A percentile compares a stretch with the other conserved stretches of the same genome.
Evolutionary conservation across 345 rosid species (phyloP).

Genomic region (Corymbia maculata): DNA sequence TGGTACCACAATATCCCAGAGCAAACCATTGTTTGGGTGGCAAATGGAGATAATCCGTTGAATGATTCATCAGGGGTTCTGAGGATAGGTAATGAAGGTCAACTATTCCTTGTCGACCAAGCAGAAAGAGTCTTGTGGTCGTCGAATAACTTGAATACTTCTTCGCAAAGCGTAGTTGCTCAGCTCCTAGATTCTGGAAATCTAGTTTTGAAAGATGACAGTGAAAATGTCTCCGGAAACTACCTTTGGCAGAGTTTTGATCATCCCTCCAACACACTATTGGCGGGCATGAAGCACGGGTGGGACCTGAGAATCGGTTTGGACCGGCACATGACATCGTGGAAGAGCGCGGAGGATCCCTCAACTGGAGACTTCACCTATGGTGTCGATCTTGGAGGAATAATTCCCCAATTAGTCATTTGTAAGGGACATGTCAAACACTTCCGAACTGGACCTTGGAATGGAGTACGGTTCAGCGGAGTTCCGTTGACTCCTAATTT

Average conservation of each 20-base stretch:
- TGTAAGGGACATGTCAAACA: not conserved
- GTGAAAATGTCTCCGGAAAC: not conserved
- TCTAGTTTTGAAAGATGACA: not conserved
- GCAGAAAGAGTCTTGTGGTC: not conserved
- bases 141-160: not conserved
- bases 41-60: not conserved
- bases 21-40: not conserved
- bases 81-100: not conserved
- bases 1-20: not conserved
- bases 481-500: fast-evolving
- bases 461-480: not conserved
- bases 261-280: not conserved
- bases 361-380: not conserved
- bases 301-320: not conserved
- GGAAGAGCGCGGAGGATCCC: not conserved
- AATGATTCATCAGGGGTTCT: not conserved
- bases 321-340: not conserved
- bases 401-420: not conserved
- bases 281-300: not conserved
- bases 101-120: not conserved
- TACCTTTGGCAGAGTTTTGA: not conserved
- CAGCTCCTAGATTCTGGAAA: not conserved
- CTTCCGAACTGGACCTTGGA: not conserved
- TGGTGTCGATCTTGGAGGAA: not conserved
- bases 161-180: not conserved